A percentile compares a stretch with the other conserved stretches of the same genome.
Evolutionary conservation across 331 rosid genomes (phyloP).

Genomic region (Phaseolus coccineus): DNA sequence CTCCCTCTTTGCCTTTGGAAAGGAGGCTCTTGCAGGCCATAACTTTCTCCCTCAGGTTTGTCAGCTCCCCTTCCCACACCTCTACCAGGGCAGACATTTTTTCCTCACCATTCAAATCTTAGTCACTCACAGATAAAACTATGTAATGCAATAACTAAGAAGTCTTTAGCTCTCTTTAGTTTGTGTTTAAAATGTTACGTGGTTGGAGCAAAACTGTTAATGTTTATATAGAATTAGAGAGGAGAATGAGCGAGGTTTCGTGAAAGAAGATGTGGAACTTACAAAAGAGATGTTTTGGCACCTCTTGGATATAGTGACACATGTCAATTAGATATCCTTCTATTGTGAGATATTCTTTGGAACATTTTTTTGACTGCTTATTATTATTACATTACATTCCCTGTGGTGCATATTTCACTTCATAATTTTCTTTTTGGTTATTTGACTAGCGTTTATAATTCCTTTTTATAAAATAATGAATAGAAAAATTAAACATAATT

Average conservation of each 20-base stretch:
- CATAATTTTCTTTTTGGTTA: constrained; percentile 10
- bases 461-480: no score
- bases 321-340: constrained; percentile 12
- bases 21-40: constrained; percentile 19
- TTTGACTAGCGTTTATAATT: not conserved
- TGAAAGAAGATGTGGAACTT: not conserved
- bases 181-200: constrained; percentile 1
- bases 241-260: constrained; percentile 3
- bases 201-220: not conserved
- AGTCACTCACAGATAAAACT: not conserved
- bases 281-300: constrained; percentile 17
- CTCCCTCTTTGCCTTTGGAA: constrained; percentile 49
- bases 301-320: constrained; percentile 1
- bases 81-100: constrained; percentile 69
- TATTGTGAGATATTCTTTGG: not conserved
- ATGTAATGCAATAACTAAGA: not conserved
- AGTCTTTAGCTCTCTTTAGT: no score
- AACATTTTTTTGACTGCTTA: constrained; percentile 1
- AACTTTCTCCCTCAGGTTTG: constrained; percentile 61
- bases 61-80: constrained; percentile 64
- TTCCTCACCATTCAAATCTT: not conserved
- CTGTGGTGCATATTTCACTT: constrained; percentile 21
- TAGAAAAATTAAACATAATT: no score
- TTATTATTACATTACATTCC: not conserved
- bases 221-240: constrained; percentile 47